Conservation (phyloP, 1,284 basidiomycete genomes). For the Leccinum subrobustum region DNA sequence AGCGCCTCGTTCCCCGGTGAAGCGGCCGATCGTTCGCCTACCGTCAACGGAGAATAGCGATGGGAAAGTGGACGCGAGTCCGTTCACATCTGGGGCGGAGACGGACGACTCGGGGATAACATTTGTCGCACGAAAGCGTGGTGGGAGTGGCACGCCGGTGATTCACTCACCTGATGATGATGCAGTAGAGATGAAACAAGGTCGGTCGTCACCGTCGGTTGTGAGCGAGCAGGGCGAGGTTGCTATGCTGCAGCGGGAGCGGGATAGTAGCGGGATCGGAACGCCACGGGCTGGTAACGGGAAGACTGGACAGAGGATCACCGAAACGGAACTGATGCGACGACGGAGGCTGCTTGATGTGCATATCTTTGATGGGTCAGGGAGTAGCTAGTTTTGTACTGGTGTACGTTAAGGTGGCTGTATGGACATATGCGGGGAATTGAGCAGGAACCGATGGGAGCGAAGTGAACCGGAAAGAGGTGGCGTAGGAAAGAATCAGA, state of each 20-base stretch:
- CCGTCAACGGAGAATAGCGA: not conserved
- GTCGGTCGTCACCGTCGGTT: conserved; percentile 12
- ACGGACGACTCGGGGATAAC: conserved; percentile 68
- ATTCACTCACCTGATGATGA: conserved; percentile 19
- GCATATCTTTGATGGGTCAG: conserved; percentile 45
- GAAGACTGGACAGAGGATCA: conserved; percentile 63
- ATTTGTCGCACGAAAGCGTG: conserved; percentile 59
- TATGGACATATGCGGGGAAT: conserved; percentile 3
- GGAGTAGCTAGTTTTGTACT: conserved; percentile 1
- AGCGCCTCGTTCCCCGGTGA: conserved; percentile 23
- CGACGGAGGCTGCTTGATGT: conserved; percentile 69
- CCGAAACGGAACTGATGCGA: conserved; percentile 78
- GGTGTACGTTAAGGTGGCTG: conserved; percentile 4
- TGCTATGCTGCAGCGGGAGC: conserved; percentile 12
- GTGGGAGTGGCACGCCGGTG: conserved; percentile 27
- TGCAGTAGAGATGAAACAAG: conserved; percentile 25
- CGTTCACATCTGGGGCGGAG: conserved; percentile 52
- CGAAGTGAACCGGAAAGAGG: not conserved
- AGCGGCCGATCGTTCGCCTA: conserved; percentile 10
- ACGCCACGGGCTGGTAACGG: conserved; percentile 38
- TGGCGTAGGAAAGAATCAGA: conserved; percentile 7
- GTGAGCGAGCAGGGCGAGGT: conserved; percentile 8
- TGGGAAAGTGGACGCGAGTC: conserved; percentile 23
- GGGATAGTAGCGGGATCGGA: conserved; percentile 31
- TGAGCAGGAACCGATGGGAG: conserved; percentile 9